Base-by-base conservation (phyloP, 139 green algal species). In the Tetraselmis chui region DNA sequence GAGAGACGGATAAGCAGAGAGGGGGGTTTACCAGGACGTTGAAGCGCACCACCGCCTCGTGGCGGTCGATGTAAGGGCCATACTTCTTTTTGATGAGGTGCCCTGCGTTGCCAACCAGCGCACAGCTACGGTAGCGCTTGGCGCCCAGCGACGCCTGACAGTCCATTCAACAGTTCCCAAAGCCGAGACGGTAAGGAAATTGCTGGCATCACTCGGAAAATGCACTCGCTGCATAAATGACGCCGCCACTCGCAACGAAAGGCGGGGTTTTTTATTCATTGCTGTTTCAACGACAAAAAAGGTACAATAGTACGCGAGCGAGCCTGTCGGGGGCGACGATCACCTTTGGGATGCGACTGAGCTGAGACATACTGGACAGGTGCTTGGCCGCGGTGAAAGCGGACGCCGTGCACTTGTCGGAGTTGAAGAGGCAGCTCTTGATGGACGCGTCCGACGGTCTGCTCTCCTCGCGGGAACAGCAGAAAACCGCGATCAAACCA, bases 21-120 rank as follows among this genome's bases (percentile, higher is more conserved):
- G n/a, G n/a, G n/a, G n/a, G n/a, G n/a, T 18, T 67, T 18, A 67
- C 45, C 45, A 67, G 18, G n/a, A n/a, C 30, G 45, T 83, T 83
- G 59, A 83, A 83, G 28, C 80, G 28, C 80, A 83, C 26, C 30
- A 80, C 75, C 75, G 82, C 28, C 27, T 78, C 59, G 76, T 79
- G 82, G 30, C 84, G 78, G 76, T 86, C 78, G 59, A 86, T 86
- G 67, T 86, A 86, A 0, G 85, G 76, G 30, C 82, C 82, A 30
- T 79, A 86, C 82, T 86, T 81, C 28, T 86, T 83, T 22, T 83
- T 83, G 30, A 67, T 74, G 23, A 86, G 30, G 77, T 82, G 78
- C 22, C 82, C 82, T 24, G 77, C 82, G 77, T 86, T 86, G 59
- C 82, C 82, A 58, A 86, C 82, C 28, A 86, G 31, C 23, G 82